A percentile compares a stretch with the other conserved stretches of the same genome.
phyloP scores from a whole-genome alignment of 805 yeast species.

The Saturnispora kantuleensis region DNA sequence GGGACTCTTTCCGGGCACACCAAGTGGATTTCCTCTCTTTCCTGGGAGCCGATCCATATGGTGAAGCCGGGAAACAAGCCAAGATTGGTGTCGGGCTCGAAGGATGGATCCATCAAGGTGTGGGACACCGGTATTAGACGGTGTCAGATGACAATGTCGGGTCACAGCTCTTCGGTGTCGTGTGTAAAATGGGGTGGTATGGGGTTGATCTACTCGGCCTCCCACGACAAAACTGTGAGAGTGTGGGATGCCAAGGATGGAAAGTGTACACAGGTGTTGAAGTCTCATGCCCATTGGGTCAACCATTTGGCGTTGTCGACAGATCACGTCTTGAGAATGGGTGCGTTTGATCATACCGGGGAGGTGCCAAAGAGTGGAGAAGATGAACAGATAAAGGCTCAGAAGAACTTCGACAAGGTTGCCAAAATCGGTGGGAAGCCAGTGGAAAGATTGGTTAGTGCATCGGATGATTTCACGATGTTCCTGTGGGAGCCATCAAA shows the following conservation, averaged over 20 bases:
- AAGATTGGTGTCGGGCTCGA: conserved; percentile 76
- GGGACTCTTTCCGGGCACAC: conserved; percentile 68
- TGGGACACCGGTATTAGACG: conserved; percentile 78
- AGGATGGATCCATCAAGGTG: conserved; percentile 79
- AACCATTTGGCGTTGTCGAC: conserved; percentile 89
- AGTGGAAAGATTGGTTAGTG: conserved; percentile 80
- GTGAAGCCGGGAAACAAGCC: conserved; percentile 57
- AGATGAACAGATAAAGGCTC: conserved; percentile 46
- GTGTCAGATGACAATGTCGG: conserved; percentile 63
- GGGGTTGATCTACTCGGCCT: conserved; percentile 73
- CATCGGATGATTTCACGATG: conserved; percentile 97
- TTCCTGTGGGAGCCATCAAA: conserved; percentile 89
- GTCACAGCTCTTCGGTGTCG: conserved; percentile 82
- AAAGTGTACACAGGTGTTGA: conserved; percentile 63
- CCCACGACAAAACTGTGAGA: conserved; percentile 92
- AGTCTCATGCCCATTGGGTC: conserved; percentile 96
- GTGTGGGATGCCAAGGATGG: conserved; percentile 85
- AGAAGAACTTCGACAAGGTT: conserved; percentile 49
- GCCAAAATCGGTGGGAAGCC: conserved; percentile 46
- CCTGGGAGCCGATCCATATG: conserved; percentile 92
- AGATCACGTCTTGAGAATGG: conserved; percentile 77
- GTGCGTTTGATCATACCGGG: conserved; percentile 76
- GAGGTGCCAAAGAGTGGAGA: conserved; percentile 32
- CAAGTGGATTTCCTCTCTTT: conserved; percentile 80
- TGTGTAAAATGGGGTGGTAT: conserved; percentile 97